A percentile compares a stretch with the other conserved stretches of the same genome.
Conservation (phyloP, 2,329 filamentous ascomycete species). For the Periglandula ipomoeae region DNA sequence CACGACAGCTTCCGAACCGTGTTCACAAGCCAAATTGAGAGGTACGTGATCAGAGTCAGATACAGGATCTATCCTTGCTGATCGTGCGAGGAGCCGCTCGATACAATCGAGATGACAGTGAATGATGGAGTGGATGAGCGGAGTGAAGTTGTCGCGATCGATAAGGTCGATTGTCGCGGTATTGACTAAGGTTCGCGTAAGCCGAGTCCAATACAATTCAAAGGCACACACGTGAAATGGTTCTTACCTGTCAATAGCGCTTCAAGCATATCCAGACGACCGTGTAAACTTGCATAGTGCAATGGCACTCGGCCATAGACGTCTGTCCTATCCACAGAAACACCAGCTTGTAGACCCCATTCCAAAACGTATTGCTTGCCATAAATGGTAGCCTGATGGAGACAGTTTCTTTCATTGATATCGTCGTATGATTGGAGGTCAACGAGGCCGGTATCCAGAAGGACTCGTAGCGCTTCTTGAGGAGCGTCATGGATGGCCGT, state of each 20-base stretch:
- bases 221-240: background rate
- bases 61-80: conserved; percentile 76
- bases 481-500: conserved; percentile 82
- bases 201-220: background rate
- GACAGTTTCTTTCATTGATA: conserved; percentile 92
- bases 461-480: conserved; percentile 61
- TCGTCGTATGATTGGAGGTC: conserved; percentile 92
- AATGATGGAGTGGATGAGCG: conserved; percentile 89
- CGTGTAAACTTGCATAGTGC: conserved; percentile 95
- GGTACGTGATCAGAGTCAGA: conserved; percentile 89
- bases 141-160: conserved; percentile 96
- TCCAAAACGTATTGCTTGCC: conserved; percentile 71
- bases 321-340: conserved; percentile 73
- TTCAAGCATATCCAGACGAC: conserved; percentile 73
- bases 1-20: conserved; percentile 78
- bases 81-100: conserved; percentile 62
- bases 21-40: conserved; percentile 88
- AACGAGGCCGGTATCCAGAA: conserved; percentile 74
- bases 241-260: conserved; percentile 55
- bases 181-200: conserved; percentile 38
- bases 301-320: conserved; percentile 90
- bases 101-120: conserved; percentile 77
- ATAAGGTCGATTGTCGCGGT: conserved; percentile 73
- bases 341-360: conserved; percentile 63
- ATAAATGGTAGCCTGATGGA: conserved; percentile 95